These are phyloP conservation scores for Spongospora subterranea DNA, from an alignment of 208 protist genomes.

Conservation along the genomic window DNA sequence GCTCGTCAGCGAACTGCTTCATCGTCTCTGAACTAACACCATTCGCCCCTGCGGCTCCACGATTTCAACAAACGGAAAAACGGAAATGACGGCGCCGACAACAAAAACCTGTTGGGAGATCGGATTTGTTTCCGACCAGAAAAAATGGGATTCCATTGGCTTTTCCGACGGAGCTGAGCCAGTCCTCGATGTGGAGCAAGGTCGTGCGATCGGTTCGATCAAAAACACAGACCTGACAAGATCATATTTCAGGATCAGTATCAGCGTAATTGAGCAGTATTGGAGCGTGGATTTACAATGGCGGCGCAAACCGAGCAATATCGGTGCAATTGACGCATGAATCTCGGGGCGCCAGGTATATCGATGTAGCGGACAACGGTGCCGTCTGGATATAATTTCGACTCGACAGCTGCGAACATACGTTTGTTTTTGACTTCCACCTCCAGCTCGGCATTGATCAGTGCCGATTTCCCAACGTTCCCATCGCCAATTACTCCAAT, in stretches of 20 bases:
- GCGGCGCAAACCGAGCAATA: not conserved
- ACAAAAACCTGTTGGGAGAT: no score
- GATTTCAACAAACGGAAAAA: no score
- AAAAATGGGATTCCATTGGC: no score
- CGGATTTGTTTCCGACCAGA: no score
- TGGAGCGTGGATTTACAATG: not conserved
- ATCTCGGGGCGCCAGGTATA: not conserved
- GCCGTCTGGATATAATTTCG: not conserved
- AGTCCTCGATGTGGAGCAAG: not conserved
- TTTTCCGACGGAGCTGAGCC: no score
- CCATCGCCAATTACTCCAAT: not conserved
- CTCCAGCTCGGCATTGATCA: not conserved
- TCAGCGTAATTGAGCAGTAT: not conserved
- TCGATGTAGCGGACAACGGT: not conserved
- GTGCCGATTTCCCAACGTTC: not conserved
- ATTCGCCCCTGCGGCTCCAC: no score
- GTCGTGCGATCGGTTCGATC: not conserved
- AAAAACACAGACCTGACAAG: not conserved
- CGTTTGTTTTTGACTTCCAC: not conserved
- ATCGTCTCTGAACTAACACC: no score
- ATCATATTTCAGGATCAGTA: not conserved
- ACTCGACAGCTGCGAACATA: not conserved
- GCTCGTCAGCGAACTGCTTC: no score
- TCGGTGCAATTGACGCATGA: not conserved
- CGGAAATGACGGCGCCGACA: no score